These are phyloP conservation scores for Pachysandra terminalis DNA, from an alignment of 164 flowering plant species.

Conservation along the genomic window DNA sequence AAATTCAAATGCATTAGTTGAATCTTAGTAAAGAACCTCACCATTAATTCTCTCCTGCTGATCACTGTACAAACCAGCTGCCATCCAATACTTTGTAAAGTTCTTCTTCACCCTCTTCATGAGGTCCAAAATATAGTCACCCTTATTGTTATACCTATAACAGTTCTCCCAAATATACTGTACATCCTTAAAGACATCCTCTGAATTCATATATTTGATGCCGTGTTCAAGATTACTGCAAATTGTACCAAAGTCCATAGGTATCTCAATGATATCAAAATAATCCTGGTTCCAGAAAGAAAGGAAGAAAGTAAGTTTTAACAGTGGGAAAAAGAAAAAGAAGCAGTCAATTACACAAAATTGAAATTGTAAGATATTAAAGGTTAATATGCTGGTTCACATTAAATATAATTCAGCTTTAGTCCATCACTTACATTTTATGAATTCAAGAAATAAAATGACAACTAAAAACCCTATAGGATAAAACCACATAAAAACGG, in stretches of 20 bases:
- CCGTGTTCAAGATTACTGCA: conserved; percentile 78
- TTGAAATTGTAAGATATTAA: too few species aligned
- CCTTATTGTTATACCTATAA: conserved; percentile 85
- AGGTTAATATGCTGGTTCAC: too few species aligned
- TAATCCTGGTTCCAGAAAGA: conserved; percentile 69
- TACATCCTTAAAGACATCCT: conserved; percentile 89
- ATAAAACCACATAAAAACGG: neutral
- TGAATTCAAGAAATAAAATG: neutral
- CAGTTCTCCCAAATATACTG: conserved; percentile 95
- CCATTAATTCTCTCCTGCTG: conserved; percentile 37
- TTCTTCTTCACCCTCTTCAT: conserved; percentile 95
- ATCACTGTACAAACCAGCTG: conserved; percentile 70
- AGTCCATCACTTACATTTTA: too few species aligned
- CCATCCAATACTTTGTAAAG: conserved; percentile 80
- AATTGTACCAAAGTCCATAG: conserved; percentile 99
- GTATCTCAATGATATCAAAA: conserved; percentile 89
- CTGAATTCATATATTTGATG: conserved; percentile 63
- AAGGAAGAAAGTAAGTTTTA: neutral
- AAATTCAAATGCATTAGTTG: conserved; percentile 1
- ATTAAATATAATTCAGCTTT: too few species aligned
- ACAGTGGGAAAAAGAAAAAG: neutral
- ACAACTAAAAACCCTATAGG: neutral
- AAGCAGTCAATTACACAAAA: neutral
- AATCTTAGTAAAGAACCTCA: conserved; percentile 24
- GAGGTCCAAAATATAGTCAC: conserved; percentile 85